Percentiles rank a stretch among this genome's conserved stretches.
These are phyloP conservation scores for Galeopsis tetrahit DNA, from an alignment of 257 asterid genomes.

Conservation along the genomic window DNA sequence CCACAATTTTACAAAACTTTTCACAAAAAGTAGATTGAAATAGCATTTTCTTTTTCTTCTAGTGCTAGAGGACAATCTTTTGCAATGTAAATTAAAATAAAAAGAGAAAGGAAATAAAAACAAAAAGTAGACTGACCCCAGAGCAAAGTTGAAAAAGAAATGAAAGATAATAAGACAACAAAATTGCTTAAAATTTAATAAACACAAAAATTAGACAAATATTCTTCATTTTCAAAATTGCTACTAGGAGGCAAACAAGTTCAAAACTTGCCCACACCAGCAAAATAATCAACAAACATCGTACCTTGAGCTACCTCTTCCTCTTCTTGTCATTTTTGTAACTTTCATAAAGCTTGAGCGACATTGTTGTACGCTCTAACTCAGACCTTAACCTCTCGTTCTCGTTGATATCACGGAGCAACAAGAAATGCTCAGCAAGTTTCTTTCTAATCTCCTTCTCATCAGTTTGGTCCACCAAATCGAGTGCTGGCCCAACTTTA, in stretches of 20 bases:
- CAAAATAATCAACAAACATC: background rate
- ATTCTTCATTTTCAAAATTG: background rate
- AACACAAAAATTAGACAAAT: background rate
- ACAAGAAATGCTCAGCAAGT: conserved; percentile 59
- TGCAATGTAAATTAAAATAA: background rate
- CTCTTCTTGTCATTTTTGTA: conserved; percentile 61
- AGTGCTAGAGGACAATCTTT: background rate
- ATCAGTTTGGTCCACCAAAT: conserved; percentile 36
- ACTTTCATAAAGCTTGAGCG: conserved; percentile 57
- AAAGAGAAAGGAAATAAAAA: background rate
- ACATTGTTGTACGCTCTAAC: conserved; percentile 49
- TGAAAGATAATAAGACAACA: background rate
- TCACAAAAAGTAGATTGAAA: too few species aligned
- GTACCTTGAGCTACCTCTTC: conserved; percentile 36
- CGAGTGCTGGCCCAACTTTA: conserved; percentile 33
- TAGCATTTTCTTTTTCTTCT: background rate
- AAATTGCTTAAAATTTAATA: background rate
- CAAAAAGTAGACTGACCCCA: background rate
- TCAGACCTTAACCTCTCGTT: conserved; percentile 75
- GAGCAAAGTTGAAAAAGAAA: background rate
- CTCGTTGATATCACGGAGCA: conserved; percentile 70
- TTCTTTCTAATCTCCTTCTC: conserved; percentile 59
- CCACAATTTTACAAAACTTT: background rate
- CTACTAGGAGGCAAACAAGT: background rate
- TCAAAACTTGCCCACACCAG: conserved; percentile 24